Evolutionary conservation across 1,139 yeast species (phyloP), one percentile per base, ranked within the genome.

Genomic region (Yamadazyma conglobata): DNA sequence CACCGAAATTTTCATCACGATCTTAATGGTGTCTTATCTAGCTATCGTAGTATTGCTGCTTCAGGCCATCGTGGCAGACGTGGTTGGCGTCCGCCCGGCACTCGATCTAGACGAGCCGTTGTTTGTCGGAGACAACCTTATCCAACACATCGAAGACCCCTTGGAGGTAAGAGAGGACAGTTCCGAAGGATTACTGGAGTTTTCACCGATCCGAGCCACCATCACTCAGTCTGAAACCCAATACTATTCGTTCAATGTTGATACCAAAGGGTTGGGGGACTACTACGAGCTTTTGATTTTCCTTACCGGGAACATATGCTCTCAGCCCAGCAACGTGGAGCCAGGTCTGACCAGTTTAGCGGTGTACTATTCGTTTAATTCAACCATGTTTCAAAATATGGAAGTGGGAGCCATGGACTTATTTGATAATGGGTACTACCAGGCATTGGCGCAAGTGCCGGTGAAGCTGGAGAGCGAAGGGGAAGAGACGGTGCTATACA

Each of bases 271-370:
- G 3, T 33, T 71, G 14, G 74, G 77, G 2, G 66, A 63, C 31
- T 60, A 58, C 37, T 76, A 71, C 47, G 75, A 79, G 46, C 60
- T 70, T 30, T 58, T 79, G 43, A 63, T 78, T 31, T 78, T 77
- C 40, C 41, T 79, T 5, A 73, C 82, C 13, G 86, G 83, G 1
- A 77, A 77, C 40, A 58, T 79, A 8, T 77, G 84, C 42, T 46
- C 56, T 6, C 60, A 71, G 35, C 84, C 86, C 0, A 38, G 42
- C 6, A 48, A 59, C 22, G 29, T 58, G 6, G 11, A 28, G 1
- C 44, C 36, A 5, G 46, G 49, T 30, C 65, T 60, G 12, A 22
- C 71, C 12, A 63, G 69, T 25, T 48, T 79, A 21, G 58, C 66
- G 4, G 66, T 79, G 0, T 72, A 69, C 41, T 73, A 70, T 46